These are phyloP conservation scores for Chlamydomonas applanata DNA, from an alignment of 139 green algal species.

Conservation along the genomic window DNA sequence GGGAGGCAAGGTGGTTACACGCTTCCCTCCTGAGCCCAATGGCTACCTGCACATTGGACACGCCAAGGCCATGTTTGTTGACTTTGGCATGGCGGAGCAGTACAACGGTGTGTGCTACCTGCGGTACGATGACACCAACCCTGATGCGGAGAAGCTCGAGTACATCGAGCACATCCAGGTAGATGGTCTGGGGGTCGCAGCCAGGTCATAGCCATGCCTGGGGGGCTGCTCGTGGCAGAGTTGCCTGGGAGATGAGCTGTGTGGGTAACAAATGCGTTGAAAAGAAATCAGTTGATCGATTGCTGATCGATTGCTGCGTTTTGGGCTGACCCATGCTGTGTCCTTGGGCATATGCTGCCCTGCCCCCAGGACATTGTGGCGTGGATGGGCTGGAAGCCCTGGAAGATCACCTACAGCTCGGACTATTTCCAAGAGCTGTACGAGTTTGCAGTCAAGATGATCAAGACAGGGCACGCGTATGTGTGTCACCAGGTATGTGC, in stretches of 20 bases:
- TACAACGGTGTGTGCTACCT: conserved; percentile 88
- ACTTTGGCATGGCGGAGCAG: conserved; percentile 93
- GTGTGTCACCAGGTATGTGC: conserved; percentile 87
- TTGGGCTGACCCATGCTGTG: too few relatives aligned
- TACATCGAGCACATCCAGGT: conserved; percentile 95
- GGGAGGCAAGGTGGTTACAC: conserved; percentile 85
- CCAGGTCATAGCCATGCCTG: too few relatives aligned
- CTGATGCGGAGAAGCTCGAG: conserved; percentile 96
- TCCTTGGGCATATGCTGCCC: too few relatives aligned
- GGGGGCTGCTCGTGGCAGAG: too few relatives aligned
- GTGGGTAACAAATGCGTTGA: too few relatives aligned
- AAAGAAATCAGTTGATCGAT: background rate
- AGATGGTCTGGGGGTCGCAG: too few relatives aligned
- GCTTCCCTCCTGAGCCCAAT: conserved; percentile 96
- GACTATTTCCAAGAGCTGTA: conserved; percentile 97
- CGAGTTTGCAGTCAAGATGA: conserved; percentile 89
- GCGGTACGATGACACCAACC: conserved; percentile 97
- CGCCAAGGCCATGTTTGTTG: conserved; percentile 98
- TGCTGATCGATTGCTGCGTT: too few relatives aligned
- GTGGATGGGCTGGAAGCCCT: conserved; percentile 94
- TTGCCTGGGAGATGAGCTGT: too few relatives aligned
- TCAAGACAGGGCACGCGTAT: conserved; percentile 89
- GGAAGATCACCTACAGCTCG: conserved; percentile 91
- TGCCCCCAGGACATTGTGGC: conserved; percentile 80
- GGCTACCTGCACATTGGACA: conserved; percentile 96